phyloP scores from a whole-genome alignment of 2,329 filamentous ascomycete species.

The Cytospora paraplurivora region DNA sequence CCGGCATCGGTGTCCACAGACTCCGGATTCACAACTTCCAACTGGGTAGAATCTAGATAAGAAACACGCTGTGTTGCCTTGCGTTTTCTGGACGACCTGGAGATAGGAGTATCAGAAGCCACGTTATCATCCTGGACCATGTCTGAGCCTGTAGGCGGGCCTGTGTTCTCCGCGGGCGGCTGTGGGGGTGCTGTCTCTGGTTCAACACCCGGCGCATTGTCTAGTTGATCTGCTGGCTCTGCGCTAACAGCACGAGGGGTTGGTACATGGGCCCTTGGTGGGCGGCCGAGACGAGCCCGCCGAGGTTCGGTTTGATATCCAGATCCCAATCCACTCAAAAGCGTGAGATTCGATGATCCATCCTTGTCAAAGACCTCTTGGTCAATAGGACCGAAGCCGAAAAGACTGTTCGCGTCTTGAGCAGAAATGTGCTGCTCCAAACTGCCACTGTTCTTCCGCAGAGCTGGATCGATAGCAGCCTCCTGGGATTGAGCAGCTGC shows the following conservation, averaged over 20 bases:
- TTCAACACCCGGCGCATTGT: neutral
- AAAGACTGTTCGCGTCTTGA: neutral
- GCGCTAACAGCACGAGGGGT: neutral
- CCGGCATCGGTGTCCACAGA: neutral
- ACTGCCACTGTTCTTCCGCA: neutral
- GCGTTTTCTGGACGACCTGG: constrained; percentile 19
- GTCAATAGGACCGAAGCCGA: constrained; percentile 21
- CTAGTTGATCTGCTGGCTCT: neutral
- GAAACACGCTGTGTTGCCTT: constrained; percentile 21
- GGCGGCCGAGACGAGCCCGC: constrained; percentile 9
- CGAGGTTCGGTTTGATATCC: neutral
- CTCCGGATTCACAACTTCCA: neutral
- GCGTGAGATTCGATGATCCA: constrained; percentile 11
- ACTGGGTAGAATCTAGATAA: constrained; percentile 10
- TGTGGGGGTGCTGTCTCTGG: neutral
- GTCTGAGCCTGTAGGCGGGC: constrained; percentile 11
- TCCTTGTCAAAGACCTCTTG: constrained; percentile 7
- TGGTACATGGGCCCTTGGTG: neutral
- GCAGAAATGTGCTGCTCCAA: neutral
- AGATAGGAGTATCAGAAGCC: neutral
- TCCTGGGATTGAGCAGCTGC: constrained; percentile 1
- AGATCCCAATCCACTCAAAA: constrained; percentile 12
- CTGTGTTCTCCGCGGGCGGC: neutral
- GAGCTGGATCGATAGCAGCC: constrained; percentile 22
- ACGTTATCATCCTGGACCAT: neutral